These are phyloP conservation scores for Quercus mongolica DNA, from an alignment of 306 rosid species.

Conservation along the genomic window DNA sequence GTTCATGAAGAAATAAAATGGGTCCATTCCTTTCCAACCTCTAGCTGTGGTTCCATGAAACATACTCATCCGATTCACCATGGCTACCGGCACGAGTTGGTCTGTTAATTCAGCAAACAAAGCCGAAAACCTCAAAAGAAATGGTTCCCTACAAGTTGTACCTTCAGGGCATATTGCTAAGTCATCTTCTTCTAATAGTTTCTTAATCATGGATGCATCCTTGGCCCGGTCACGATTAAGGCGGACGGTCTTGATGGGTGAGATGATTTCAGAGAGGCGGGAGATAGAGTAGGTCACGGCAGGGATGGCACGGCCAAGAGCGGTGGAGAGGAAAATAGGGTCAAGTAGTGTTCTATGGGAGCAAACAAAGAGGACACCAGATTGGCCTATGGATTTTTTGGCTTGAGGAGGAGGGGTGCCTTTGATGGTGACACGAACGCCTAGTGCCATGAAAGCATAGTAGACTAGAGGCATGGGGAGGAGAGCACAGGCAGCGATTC, in stretches of 20 bases:
- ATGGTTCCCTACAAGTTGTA: conserved; percentile 83
- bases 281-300: conserved; percentile 79
- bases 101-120: conserved; percentile 70
- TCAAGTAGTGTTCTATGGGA: no score
- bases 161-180: conserved; percentile 81
- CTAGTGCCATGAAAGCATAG: no score
- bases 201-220: conserved; percentile 74
- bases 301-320: conserved; percentile 35
- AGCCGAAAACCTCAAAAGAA: conserved; percentile 66
- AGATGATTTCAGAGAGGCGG: conserved; percentile 72
- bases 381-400: no score
- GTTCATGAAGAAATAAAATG: conserved; percentile 89
- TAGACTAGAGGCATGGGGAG: no score
- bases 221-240: conserved; percentile 55
- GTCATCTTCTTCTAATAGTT: conserved; percentile 66
- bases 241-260: conserved; percentile 71
- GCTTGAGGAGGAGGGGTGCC: no score
- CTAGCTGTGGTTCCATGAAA: conserved; percentile 86
- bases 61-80: conserved; percentile 86
- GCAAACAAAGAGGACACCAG: no score
- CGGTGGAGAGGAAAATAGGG: no score
- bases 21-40: conserved; percentile 96
- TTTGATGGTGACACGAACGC: no score
- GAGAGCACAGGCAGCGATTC: no score
- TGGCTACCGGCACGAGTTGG: conserved; percentile 83